Percentiles rank a stretch among this genome's conserved stretches.
Conservation (phyloP, 192 early-diverging fungal genomes). For the Phycomyces nitens region DNA sequence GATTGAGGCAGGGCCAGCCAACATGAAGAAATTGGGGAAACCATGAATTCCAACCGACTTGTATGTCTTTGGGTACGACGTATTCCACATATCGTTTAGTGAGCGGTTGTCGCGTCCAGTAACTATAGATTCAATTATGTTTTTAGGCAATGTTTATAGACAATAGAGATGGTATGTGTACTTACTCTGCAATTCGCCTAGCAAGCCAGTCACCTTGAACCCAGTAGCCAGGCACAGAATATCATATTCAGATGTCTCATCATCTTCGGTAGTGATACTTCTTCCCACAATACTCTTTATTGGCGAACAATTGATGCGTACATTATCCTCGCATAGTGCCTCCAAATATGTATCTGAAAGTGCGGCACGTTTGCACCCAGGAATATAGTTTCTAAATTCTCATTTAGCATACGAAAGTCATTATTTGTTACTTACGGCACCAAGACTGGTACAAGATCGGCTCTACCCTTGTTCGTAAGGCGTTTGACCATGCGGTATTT, state of each 20-base stretch:
- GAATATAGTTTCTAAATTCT: constrained; percentile 17
- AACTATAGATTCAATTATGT: too few species aligned
- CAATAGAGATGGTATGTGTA: constrained; percentile 1
- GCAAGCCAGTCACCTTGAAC: constrained; percentile 39
- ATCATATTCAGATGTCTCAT: constrained; percentile 38
- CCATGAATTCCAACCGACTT: constrained; percentile 37
- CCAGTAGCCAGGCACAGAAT: constrained; percentile 53
- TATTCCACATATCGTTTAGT: constrained; percentile 25
- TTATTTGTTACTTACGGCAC: neutral
- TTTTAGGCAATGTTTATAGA: too few species aligned
- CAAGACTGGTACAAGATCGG: constrained; percentile 5
- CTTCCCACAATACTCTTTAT: constrained; percentile 36
- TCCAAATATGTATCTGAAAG: constrained; percentile 34
- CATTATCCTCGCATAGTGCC: constrained; percentile 38
- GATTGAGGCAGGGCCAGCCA: constrained; percentile 48
- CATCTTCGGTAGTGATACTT: constrained; percentile 34
- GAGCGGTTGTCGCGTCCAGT: constrained; percentile 27
- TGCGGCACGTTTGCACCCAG: constrained; percentile 33
- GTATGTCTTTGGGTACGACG: constrained; percentile 32
- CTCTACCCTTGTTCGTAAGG: constrained; percentile 12
- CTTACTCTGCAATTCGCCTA: constrained; percentile 28
- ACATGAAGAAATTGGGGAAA: constrained; percentile 48
- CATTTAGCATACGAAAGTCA: neutral
- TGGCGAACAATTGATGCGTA: constrained; percentile 33
- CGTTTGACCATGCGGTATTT: constrained; percentile 1